Base-by-base conservation (phyloP, 2,329 filamentous ascomycete genomes). In the Peltaster fructicola region DNA sequence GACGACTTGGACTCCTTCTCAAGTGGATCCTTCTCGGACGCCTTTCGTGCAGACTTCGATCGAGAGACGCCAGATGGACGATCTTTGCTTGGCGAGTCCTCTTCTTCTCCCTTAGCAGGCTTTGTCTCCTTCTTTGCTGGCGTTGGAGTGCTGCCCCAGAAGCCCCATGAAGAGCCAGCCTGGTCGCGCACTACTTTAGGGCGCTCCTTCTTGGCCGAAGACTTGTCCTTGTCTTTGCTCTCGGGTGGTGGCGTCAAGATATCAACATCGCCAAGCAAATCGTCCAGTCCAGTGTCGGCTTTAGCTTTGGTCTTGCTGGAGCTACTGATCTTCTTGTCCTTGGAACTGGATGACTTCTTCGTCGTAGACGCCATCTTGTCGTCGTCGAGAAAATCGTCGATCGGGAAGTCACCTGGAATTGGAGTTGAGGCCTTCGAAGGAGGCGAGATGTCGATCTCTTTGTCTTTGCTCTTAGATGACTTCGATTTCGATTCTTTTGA, bases 161-260 rank as follows among this genome's bases (percentile, higher is more conserved):
- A 69, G 17, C 72, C 74, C 80, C 81, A 88, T 8, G 66, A 50
- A 12, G 48, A 59, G n/a, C 52, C 52, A 17, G 61, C 62, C 30
- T 66, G 63, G 17, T 76, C 73, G 30, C 79, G 76, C 38, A 70
- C 77, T 34, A 82, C 68, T 43, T 74, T 80, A 14, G 75, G 57
- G 8, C 81, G 74, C 34, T 90, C 78, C 46, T 76, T 90, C 52
- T 70, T 79, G 3, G 61, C 61, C 4, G 59, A 47, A 31, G 61
- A 53, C 24, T 72, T 68, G 9, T 66, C 44, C 22, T 49, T 47
- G 15, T 37, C 39, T 23, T 44, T 24, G 11, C 19, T 27, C 26
- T 65, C 61, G 7, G 58, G 56, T 6, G 59, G 54, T 23, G 63
- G 61, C 14, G 61, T 63, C 7, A 60, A 59, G 16, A 56, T 35